A percentile compares a stretch with the other conserved stretches of the same genome.
These are phyloP conservation scores for Aspergillus fijiensis DNA, from an alignment of 2,329 filamentous ascomycete species.

Conservation along the genomic window DNA sequence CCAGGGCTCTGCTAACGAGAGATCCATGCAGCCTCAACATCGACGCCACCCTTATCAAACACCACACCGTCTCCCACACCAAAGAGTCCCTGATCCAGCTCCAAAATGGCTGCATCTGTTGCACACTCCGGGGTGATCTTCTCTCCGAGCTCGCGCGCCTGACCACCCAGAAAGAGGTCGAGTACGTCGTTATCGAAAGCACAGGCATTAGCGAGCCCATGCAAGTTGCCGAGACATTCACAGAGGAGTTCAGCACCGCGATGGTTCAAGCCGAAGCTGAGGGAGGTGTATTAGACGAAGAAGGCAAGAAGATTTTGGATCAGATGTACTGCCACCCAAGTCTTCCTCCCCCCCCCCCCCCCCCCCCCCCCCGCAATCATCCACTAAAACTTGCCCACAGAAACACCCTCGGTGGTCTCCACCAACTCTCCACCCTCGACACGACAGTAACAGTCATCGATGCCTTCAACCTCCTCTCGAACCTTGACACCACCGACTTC, in stretches of 20 bases:
- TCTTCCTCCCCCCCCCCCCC: slow-evolving; percentile 13
- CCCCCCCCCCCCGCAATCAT: background rate
- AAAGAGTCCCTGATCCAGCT: slow-evolving; percentile 66
- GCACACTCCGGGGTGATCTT: slow-evolving; percentile 68
- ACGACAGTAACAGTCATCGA: slow-evolving; percentile 73
- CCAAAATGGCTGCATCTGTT: slow-evolving; percentile 75
- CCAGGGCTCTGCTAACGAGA: background rate
- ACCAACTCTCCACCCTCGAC: slow-evolving; percentile 65
- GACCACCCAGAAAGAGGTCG: slow-evolving; percentile 61
- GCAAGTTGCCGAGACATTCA: slow-evolving; percentile 73
- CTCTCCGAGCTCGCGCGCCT: slow-evolving; percentile 68
- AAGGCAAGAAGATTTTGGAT: slow-evolving; percentile 46
- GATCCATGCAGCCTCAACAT: slow-evolving; percentile 57
- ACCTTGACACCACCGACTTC: slow-evolving; percentile 69
- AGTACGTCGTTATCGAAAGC: slow-evolving; percentile 72
- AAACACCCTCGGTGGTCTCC: slow-evolving; percentile 61
- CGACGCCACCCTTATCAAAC: slow-evolving; percentile 61
- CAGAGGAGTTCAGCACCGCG: slow-evolving; percentile 52
- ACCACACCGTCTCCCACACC: slow-evolving; percentile 58
- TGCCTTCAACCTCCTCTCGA: slow-evolving; percentile 69
- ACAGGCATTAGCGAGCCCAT: slow-evolving; percentile 71
- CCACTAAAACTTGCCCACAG: slow-evolving; percentile 23
- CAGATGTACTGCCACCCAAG: slow-evolving; percentile 44
- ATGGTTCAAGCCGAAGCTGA: slow-evolving; percentile 52
- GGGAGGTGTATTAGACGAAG: slow-evolving; percentile 42